Percentiles rank a stretch among this genome's conserved stretches.
Evolutionary conservation across 306 rosid species (phyloP).

Genomic region (Prunus padus): DNA sequence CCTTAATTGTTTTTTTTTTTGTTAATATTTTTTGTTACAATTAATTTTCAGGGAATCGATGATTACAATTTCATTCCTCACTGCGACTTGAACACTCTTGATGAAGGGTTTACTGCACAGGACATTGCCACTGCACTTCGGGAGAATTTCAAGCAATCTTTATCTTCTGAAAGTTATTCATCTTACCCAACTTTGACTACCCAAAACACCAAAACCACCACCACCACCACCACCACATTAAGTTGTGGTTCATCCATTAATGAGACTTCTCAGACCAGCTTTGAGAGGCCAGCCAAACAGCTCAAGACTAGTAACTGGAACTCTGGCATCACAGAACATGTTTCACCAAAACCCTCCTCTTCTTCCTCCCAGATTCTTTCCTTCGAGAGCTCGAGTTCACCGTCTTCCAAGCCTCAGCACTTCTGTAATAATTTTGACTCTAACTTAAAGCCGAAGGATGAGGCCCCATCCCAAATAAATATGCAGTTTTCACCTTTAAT

Average conservation of each 20-base stretch:
- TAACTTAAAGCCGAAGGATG: conserved; percentile 30
- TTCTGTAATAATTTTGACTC: conserved; percentile 18
- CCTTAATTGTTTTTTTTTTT: background rate
- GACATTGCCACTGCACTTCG: conserved; percentile 37
- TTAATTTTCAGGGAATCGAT: conserved; percentile 43
- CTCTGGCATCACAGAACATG: conserved; percentile 22
- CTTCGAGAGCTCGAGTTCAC: conserved; percentile 42
- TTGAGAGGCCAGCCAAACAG: conserved; percentile 38
- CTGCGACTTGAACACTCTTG: conserved; percentile 29
- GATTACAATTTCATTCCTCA: conserved; percentile 37
- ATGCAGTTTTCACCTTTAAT: conserved; percentile 20
- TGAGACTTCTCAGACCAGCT: conserved; percentile 26
- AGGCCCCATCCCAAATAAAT: conserved; percentile 27
- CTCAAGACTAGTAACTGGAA: conserved; percentile 23
- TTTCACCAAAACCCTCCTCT: conserved; percentile 37
- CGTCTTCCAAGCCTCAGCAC: conserved; percentile 14
- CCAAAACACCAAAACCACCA: conserved; percentile 19
- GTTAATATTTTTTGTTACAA: background rate
- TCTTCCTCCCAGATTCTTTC: conserved; percentile 54
- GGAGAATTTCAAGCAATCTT: conserved; percentile 27
- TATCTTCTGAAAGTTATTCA: conserved; percentile 41
- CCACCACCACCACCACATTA: conserved; percentile 16
- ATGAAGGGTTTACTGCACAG: conserved; percentile 32
- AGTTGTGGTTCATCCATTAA: conserved; percentile 35
- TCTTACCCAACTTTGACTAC: conserved; percentile 30